A percentile compares a stretch with the other conserved stretches of the same genome.
These are phyloP conservation scores for Exserohilum rostratum DNA, from an alignment of 2,329 filamentous ascomycete species.

Conservation along the genomic window DNA sequence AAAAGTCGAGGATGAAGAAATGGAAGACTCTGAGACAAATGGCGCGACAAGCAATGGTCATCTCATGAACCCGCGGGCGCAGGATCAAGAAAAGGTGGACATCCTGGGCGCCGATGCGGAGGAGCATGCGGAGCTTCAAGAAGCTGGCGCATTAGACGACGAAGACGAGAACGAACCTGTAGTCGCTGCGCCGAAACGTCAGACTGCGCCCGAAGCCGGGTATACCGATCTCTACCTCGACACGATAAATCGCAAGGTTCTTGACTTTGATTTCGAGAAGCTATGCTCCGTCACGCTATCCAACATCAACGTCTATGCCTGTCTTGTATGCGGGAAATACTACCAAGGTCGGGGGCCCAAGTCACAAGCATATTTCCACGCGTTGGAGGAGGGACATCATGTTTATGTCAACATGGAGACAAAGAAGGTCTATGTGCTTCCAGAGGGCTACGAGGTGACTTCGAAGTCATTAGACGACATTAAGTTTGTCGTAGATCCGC, in stretches of 20 bases:
- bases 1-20: slow-evolving; percentile 52
- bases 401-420: slow-evolving; percentile 98
- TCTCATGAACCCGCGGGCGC: slow-evolving; percentile 34
- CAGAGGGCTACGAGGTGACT: slow-evolving; percentile 95
- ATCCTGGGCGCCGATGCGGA: slow-evolving; percentile 45
- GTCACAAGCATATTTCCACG: slow-evolving; percentile 97
- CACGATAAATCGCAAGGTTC: slow-evolving; percentile 88
- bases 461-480: slow-evolving; percentile 96
- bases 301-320: slow-evolving; percentile 99
- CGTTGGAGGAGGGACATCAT: slow-evolving; percentile 92
- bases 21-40: slow-evolving; percentile 37
- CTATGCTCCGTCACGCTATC: slow-evolving; percentile 93
- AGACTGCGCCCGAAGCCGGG: slow-evolving; percentile 79
- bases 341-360: slow-evolving; percentile 92
- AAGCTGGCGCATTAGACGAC: slow-evolving; percentile 40
- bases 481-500: slow-evolving; percentile 94
- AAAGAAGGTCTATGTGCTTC: slow-evolving; percentile 87
- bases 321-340: slow-evolving; percentile 96
- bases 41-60: slow-evolving; percentile 37
- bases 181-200: slow-evolving; percentile 63
- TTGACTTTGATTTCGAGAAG: slow-evolving; percentile 99
- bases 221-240: slow-evolving; percentile 97
- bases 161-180: slow-evolving; percentile 48
- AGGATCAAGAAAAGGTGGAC: slow-evolving; percentile 39
- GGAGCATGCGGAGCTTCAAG: slow-evolving; percentile 46